phyloP scores from a whole-genome alignment of 2,329 filamentous ascomycete genomes.

The Chaetomium globosum region DNA sequence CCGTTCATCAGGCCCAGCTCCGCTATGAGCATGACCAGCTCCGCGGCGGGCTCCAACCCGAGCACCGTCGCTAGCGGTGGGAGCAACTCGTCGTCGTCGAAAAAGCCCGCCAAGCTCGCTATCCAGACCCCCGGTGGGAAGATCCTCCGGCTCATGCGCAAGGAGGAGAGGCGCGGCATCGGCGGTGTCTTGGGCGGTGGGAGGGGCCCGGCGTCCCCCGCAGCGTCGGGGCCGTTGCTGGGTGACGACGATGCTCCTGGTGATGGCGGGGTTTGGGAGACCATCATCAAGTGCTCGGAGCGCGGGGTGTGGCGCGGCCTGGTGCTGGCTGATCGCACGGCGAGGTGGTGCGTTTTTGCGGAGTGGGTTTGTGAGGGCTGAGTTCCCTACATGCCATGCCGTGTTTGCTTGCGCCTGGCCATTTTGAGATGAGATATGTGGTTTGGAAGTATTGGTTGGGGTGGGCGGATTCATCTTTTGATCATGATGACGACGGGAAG shows the following conservation, averaged over 20 bases:
- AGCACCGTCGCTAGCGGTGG: conserved; percentile 50
- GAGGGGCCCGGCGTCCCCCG: conserved; percentile 27
- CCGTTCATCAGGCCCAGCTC: conserved; percentile 64
- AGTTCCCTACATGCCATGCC: not conserved
- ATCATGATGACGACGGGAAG: not conserved
- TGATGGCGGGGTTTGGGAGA: conserved; percentile 81
- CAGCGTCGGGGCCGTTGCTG: not conserved
- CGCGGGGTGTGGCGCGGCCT: conserved; percentile 78
- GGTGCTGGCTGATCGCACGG: conserved; percentile 79
- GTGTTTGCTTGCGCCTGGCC: not conserved
- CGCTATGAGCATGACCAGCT: conserved; percentile 66
- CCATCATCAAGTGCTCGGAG: conserved; percentile 87
- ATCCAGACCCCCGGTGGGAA: conserved; percentile 94
- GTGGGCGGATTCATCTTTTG: not conserved
- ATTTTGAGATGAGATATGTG: not conserved
- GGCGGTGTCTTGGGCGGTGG: conserved; percentile 48
- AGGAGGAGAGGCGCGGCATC: conserved; percentile 67
- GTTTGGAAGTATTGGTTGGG: not conserved
- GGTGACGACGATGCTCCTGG: conserved; percentile 58
- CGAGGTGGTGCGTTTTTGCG: conserved; percentile 88
- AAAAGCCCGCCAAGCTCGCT: conserved; percentile 92
- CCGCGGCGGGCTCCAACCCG: conserved; percentile 59
- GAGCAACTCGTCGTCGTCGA: conserved; percentile 47
- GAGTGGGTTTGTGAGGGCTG: conserved; percentile 69
- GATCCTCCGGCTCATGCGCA: conserved; percentile 83